Evolutionary conservation across 2,329 filamentous ascomycete genomes (phyloP), one percentile per base, ranked within the genome.

Genomic region (Trichoderma sp.): DNA sequence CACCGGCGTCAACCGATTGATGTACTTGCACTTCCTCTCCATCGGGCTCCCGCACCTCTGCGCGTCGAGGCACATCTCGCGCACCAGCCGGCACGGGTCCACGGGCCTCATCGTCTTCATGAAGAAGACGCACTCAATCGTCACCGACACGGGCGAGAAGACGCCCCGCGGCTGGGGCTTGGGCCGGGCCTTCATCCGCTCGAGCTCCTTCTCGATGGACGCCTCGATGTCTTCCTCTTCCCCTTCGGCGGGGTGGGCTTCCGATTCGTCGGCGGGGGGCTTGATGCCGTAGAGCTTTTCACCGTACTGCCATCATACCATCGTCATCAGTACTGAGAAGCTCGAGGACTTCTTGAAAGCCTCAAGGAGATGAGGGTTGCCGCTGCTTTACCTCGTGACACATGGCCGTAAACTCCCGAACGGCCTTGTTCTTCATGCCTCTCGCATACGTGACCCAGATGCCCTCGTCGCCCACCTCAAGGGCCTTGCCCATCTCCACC

Each of bases 371-470:
- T 30, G 28, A 5, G 7, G 28, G 21, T 24, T 43, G 3, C 1
- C 10, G 21, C 28, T 7, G 28, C 28, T 34, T 19, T 48, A 65
- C 88, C 79, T 90, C 83, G 50, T 88, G 82, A 71, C 92, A 90
- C 24, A 93, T 78, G 66, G 83, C 77, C 65, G 81, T 82, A 68
- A 93, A 81, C 74, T 94, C 91, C 57, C 82, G 80, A 2, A 90
- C 83, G 15, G 90, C 89, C 75, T 88, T 89, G 48, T 81, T 81
- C 76, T 91, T 90, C 79, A 90, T 89, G 69, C 86, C 85, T 73
- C 89, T 85, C 59, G 89, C 86, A 74, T 90, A 93, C 0, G 90
- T 93, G 30, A 89, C 88, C 90, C 90, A 94, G 66, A 94, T 87
- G 5, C 91, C 91, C 60, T 83, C 80, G 71, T 93, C 89, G 5